A percentile compares a stretch with the other conserved stretches of the same genome.
Evolutionary conservation across 345 rosid species (phyloP).

Genomic region (Durio zibethinus): DNA sequence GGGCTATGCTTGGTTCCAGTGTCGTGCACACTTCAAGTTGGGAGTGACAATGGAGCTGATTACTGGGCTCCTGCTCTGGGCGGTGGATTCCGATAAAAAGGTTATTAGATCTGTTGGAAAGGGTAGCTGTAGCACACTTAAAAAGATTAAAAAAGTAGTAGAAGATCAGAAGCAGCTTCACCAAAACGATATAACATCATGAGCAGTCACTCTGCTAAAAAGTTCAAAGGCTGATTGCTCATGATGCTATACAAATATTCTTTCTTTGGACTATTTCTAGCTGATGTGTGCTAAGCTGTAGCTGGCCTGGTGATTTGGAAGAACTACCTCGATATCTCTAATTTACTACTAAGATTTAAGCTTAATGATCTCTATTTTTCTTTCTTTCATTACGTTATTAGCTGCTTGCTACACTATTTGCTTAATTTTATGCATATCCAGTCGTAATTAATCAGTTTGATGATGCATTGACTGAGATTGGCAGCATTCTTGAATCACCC

Average conservation of each 20-base stretch:
- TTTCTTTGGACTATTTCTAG: background rate
- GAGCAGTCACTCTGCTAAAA: constrained; percentile 91
- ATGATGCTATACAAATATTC: constrained; percentile 80
- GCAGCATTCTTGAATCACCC: background rate
- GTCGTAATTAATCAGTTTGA: background rate
- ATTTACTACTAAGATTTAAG: background rate
- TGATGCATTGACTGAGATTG: constrained; percentile 1
- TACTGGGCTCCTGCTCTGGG: constrained; percentile 86
- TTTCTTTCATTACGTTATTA: background rate
- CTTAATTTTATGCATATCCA: background rate
- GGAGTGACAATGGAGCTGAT: constrained; percentile 86
- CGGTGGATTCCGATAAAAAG: constrained; percentile 48
- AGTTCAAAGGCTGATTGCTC: constrained; percentile 96
- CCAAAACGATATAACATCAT: constrained; percentile 77
- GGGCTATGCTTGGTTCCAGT: constrained; percentile 95
- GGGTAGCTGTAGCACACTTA: background rate
- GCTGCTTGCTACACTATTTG: background rate
- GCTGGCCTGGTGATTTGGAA: background rate
- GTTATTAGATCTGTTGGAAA: background rate
- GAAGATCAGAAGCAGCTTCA: background rate
- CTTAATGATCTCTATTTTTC: background rate
- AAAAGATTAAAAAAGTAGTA: background rate
- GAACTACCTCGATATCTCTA: background rate
- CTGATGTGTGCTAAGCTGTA: background rate
- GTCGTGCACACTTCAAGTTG: constrained; percentile 82